phyloP scores from a whole-genome alignment of 306 rosid genomes.

The Begonia peltatifolia region DNA sequence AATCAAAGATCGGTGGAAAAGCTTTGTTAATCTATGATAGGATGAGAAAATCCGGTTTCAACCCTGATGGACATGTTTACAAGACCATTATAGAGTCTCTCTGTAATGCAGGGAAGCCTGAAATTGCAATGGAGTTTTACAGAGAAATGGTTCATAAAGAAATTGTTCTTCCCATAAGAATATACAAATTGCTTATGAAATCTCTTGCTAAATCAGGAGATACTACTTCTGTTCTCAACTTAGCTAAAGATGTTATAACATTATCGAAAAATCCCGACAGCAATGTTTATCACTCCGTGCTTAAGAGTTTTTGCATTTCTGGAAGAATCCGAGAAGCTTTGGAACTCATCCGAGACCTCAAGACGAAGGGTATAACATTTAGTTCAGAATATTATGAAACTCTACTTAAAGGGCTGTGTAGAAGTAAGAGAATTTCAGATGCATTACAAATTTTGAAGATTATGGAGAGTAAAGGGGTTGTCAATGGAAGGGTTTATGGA shows the following conservation, averaged over 20 bases:
- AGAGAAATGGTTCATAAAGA: constrained; percentile 55
- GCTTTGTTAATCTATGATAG: constrained; percentile 42
- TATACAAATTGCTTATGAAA: constrained; percentile 40
- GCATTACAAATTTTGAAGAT: constrained; percentile 26
- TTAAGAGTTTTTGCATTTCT: constrained; percentile 40
- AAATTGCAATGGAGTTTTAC: constrained; percentile 77
- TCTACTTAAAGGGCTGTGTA: constrained; percentile 68
- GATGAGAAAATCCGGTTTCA: constrained; percentile 44
- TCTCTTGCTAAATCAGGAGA: constrained; percentile 53
- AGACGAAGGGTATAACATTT: constrained; percentile 39
- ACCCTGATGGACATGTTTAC: constrained; percentile 55
- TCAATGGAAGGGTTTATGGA: constrained; percentile 40
- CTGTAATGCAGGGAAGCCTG: constrained; percentile 51
- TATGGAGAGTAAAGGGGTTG: constrained; percentile 34
- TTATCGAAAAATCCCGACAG: constrained; percentile 36
- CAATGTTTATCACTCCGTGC: constrained; percentile 33
- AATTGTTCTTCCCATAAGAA: constrained; percentile 31
- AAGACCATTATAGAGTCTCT: constrained; percentile 36
- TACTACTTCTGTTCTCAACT: constrained; percentile 23
- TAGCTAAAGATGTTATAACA: constrained; percentile 34
- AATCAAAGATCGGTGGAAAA: constrained; percentile 42
- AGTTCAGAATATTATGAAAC: constrained; percentile 44
- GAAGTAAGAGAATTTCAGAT: constrained; percentile 44
- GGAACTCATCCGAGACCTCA: constrained; percentile 58
- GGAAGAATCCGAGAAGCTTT: constrained; percentile 67